These are phyloP conservation scores for Hyaloscypha hepaticicola DNA, from an alignment of 495 filamentous ascomycete species.

Conservation along the genomic window DNA sequence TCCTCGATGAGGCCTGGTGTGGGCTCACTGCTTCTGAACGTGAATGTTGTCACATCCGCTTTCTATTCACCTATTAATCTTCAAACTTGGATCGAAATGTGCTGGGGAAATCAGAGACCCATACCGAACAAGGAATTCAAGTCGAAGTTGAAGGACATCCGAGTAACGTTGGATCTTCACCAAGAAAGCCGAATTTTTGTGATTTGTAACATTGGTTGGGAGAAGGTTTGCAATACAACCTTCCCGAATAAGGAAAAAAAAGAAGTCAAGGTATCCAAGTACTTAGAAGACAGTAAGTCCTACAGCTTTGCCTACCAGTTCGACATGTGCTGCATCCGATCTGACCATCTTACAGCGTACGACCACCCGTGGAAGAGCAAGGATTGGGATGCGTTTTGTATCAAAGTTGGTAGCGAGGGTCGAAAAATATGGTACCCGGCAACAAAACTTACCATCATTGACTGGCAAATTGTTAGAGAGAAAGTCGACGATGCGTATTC, in stretches of 20 bases:
- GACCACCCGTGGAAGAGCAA: background rate
- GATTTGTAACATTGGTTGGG: no score
- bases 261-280: no score
- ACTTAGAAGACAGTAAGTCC: no score
- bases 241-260: no score
- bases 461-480: slow-evolving; percentile 10
- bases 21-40: slow-evolving; percentile 58
- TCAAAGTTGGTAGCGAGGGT: slow-evolving; percentile 9
- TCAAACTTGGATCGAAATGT: background rate
- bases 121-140: background rate
- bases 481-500: background rate
- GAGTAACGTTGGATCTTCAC: no score
- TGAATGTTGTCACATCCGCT: slow-evolving; percentile 35
- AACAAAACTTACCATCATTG: slow-evolving; percentile 10
- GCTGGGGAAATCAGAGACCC: background rate
- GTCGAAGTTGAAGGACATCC: background rate
- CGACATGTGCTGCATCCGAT: no score
- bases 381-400: background rate
- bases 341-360: background rate
- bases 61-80: slow-evolving; percentile 41
- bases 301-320: no score
- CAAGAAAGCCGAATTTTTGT: no score
- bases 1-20: slow-evolving; percentile 63
- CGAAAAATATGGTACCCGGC: slow-evolving; percentile 7
- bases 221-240: no score